Evolutionary conservation across 176 grass and related monocot genomes (phyloP).

Genomic region (Carex kokanica): DNA sequence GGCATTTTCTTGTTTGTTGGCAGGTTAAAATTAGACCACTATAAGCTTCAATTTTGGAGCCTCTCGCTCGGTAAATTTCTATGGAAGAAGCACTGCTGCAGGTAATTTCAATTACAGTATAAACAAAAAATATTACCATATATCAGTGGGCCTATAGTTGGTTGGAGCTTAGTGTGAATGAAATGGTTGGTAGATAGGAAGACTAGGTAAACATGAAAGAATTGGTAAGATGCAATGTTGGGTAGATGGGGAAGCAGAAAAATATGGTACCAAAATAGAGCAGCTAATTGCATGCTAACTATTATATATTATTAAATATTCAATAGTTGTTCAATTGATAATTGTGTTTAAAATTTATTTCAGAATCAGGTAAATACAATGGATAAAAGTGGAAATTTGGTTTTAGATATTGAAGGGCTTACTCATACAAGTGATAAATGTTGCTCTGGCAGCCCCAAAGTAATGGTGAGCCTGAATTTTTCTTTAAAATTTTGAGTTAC

Average conservation of each 20-base stretch:
- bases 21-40: neutral
- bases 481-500: neutral
- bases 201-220: neutral
- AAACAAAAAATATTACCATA: neutral
- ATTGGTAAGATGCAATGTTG: neutral
- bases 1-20: neutral
- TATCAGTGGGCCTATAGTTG: neutral
- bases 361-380: conserved; percentile 50
- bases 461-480: conserved; percentile 45
- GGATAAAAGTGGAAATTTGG: conserved; percentile 63
- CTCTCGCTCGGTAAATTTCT: neutral
- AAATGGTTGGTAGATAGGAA: conserved; percentile 21
- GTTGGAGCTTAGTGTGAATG: neutral
- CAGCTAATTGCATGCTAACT: neutral
- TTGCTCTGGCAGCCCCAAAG: conserved; percentile 88
- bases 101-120: conserved; percentile 17
- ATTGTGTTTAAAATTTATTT: conserved; percentile 16
- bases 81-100: conserved; percentile 22
- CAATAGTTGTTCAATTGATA: neutral
- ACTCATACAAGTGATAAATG: conserved; percentile 62
- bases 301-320: neutral
- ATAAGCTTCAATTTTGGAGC: neutral
- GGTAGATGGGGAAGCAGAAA: neutral
- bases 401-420: conserved; percentile 80
- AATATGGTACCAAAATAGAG: neutral